These are phyloP conservation scores for Symbiodinium pilosum DNA, from an alignment of 73 alveolate genomes.

Conservation along the genomic window DNA sequence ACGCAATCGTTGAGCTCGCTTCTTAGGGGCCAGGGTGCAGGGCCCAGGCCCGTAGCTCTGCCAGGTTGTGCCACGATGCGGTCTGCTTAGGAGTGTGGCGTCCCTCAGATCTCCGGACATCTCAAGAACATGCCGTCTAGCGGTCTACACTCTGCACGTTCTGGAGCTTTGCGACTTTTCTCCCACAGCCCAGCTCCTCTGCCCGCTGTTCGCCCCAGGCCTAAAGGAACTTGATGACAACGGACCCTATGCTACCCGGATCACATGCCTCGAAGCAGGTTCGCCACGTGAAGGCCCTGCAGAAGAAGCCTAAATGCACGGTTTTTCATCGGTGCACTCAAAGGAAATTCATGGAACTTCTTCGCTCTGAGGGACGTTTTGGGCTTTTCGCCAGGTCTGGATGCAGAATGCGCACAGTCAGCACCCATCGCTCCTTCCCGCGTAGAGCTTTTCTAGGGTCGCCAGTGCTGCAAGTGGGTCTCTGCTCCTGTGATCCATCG, in stretches of 20 bases:
- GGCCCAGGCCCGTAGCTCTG: not conserved
- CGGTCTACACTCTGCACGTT: not conserved
- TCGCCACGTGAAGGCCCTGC: slow-evolving; percentile 83
- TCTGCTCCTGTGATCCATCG: slow-evolving; percentile 34
- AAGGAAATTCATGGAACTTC: not conserved
- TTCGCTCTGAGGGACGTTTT: not conserved
- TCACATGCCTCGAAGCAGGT: slow-evolving; percentile 57
- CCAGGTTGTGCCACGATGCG: not conserved
- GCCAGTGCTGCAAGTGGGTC: not conserved
- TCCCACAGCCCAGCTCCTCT: not conserved
- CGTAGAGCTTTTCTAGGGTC: not conserved
- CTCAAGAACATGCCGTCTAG: not conserved
- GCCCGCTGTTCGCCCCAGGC: slow-evolving; percentile 61
- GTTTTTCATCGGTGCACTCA: not conserved
- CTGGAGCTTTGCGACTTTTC: not conserved
- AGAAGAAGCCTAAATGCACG: not conserved
- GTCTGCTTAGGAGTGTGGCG: not conserved
- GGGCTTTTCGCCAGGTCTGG: slow-evolving; percentile 37
- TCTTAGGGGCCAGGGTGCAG: too few relatives aligned
- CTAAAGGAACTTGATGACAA: not conserved
- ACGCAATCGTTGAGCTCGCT: too few relatives aligned
- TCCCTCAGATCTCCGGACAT: not conserved
- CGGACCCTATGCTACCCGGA: not conserved
- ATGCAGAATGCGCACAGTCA: slow-evolving; percentile 77
- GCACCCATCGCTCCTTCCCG: slow-evolving; percentile 88